A percentile compares a stretch with the other conserved stretches of the same genome.
Conservation (phyloP, 2,329 filamentous ascomycete species). For the Exophiala spinifera region DNA sequence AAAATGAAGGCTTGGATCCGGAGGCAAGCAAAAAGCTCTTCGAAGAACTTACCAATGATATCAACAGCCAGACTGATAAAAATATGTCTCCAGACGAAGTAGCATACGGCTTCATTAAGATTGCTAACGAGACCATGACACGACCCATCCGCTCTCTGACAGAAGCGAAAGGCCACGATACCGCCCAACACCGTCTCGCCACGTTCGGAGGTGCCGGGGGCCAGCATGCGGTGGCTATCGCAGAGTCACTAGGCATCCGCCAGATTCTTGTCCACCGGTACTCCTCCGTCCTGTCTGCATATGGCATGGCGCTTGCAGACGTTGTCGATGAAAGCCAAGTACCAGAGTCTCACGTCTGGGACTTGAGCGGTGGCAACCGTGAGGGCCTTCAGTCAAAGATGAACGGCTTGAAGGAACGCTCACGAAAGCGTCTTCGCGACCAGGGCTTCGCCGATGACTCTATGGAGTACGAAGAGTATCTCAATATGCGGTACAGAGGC, state of each 20-base stretch:
- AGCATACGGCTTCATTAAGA: constrained; percentile 86
- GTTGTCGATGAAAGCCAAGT: constrained; percentile 84
- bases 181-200: constrained; percentile 82
- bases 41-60: constrained; percentile 69
- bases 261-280: constrained; percentile 88
- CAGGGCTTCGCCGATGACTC: constrained; percentile 76
- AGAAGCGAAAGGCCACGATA: constrained; percentile 88
- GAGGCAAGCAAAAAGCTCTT: constrained; percentile 73
- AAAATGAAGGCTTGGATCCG: constrained; percentile 76
- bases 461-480: constrained; percentile 83
- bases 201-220: constrained; percentile 91
- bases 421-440: constrained; percentile 61
- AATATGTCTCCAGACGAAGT: constrained; percentile 78
- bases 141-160: constrained; percentile 85
- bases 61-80: constrained; percentile 65
- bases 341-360: constrained; percentile 58
- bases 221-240: constrained; percentile 89
- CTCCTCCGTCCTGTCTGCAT: constrained; percentile 86
- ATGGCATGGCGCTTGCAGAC: constrained; percentile 88
- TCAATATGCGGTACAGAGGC: constrained; percentile 89
- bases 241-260: constrained; percentile 75
- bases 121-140: constrained; percentile 89
- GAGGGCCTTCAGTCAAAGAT: constrained; percentile 69
- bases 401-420: constrained; percentile 74
- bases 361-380: constrained; percentile 56